Evolutionary conservation across 2,329 filamentous ascomycete genomes (phyloP).

Genomic region (Trichoderma lentiforme): DNA sequence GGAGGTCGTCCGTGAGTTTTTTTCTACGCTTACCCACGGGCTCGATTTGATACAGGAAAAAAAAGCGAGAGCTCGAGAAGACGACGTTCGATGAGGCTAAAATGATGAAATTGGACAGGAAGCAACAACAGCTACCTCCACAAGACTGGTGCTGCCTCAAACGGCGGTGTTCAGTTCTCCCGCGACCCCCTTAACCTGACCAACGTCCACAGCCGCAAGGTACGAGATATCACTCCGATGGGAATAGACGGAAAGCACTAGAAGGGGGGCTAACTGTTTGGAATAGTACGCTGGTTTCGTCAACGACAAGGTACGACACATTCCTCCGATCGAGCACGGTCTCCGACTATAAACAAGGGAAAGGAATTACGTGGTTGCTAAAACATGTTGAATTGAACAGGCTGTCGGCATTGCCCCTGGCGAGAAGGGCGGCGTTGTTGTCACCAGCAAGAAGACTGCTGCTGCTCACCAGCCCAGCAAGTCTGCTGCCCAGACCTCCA

Average conservation of each 20-base stretch:
- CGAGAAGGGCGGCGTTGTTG: conserved; percentile 74
- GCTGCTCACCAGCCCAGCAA: conserved; percentile 70
- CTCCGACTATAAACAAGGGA: not conserved
- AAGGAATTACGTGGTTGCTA: not conserved
- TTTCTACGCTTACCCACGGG: not conserved
- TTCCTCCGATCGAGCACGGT: not conserved
- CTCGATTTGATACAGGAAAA: not conserved
- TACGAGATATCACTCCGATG: conserved; percentile 37
- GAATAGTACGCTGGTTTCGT: conserved; percentile 82
- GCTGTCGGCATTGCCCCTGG: conserved; percentile 75
- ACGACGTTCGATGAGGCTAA: conserved; percentile 18
- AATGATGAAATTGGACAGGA: conserved; percentile 51
- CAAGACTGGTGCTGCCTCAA: conserved; percentile 72
- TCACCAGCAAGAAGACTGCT: conserved; percentile 81
- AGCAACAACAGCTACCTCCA: conserved; percentile 86
- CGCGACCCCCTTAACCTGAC: conserved; percentile 89
- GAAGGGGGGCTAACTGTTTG: conserved; percentile 33
- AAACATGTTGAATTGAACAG: conserved; percentile 41
- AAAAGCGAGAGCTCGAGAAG: not conserved
- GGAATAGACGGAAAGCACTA: not conserved
- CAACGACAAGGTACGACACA: conserved; percentile 75
- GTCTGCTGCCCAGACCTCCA: conserved; percentile 62
- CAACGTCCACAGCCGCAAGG: conserved; percentile 91
- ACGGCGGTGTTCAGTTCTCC: conserved; percentile 84
- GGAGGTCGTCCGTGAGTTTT: conserved; percentile 85